Evolutionary conservation across 2,329 filamentous ascomycete species (phyloP), one percentile per base, ranked within the genome.

Genomic region (Penicillium sp.): DNA sequence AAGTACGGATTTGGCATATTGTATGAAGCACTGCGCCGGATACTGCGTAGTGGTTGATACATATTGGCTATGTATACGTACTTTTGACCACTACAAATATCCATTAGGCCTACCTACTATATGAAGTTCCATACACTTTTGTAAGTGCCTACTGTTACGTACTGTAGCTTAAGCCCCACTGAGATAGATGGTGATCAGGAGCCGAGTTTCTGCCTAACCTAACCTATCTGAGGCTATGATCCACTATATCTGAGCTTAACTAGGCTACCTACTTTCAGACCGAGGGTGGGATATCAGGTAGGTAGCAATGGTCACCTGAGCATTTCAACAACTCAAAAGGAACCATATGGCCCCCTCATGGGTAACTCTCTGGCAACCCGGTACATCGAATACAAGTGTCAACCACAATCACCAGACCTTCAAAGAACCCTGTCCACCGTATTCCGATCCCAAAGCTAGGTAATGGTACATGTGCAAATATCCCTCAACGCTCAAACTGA

Each of bases 221-320:
- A 6, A 25, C 8, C n/a, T n/a, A 11, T 41, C 19, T 33, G n/a
- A n/a, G n/a, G n/a, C n/a, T n/a, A n/a, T n/a, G n/a, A n/a, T n/a
- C n/a, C 19, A 31, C 27, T 22, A 11, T 22, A 18, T 41, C 16
- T 5, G 4, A 3, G 14, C 25, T 39, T 7, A 28, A 25, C 14
- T 19, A 33, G 30, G 9, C 1, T 14, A 12, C 16, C 19, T 19
- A 41, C 13, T 29, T n/a, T 12, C 12, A 13, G 12, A 28, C 27
- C n/a, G n/a, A 36, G 28, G 13, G 33, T 25, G 25, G 4, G 28
- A 14, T 27, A 22, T 27, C n/a, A n/a, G n/a, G n/a, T 16, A 28
- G 16, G 22, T 29, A 29, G 18, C 10, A 48, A 13, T n/a, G 40
- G 34, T 49, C 41, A 46, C n/a, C 30, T 46, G 22, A 25, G 30